These are phyloP conservation scores for Fusarium sarcochroum DNA, from an alignment of 2,329 filamentous ascomycete species.

Conservation along the genomic window DNA sequence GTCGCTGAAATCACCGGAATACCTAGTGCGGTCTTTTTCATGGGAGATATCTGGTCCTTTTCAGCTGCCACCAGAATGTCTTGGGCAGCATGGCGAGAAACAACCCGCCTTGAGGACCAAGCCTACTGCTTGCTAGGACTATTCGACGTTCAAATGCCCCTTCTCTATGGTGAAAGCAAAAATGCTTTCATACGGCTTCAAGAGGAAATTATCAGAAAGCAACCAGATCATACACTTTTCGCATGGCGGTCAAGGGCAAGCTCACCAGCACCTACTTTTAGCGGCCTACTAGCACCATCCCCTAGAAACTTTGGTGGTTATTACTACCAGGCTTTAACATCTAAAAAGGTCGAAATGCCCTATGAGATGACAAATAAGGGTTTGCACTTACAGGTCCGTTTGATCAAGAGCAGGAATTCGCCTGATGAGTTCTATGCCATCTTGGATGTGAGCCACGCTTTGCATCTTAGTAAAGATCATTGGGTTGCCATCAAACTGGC, in stretches of 20 bases:
- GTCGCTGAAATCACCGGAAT: conserved; percentile 46
- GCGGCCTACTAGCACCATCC: conserved; percentile 23
- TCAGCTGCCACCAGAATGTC: conserved; percentile 41
- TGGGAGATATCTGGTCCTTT: conserved; percentile 21
- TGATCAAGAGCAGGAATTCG: neutral
- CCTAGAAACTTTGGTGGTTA: neutral
- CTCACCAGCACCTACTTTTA: neutral
- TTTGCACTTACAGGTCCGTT: conserved; percentile 5
- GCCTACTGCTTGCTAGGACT: conserved; percentile 51
- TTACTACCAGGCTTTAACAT: neutral
- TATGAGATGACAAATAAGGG: conserved; percentile 30
- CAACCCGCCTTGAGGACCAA: conserved; percentile 47
- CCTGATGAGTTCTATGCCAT: conserved; percentile 16
- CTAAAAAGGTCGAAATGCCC: conserved; percentile 6
- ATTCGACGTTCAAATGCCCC: conserved; percentile 50
- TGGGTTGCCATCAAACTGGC: conserved; percentile 15
- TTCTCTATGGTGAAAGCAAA: conserved; percentile 49
- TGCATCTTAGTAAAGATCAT: neutral
- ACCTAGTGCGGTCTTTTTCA: conserved; percentile 21
- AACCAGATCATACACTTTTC: conserved; percentile 14
- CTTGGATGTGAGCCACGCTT: conserved; percentile 1
- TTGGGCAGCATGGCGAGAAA: conserved; percentile 47
- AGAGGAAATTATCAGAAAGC: conserved; percentile 41
- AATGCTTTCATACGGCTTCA: conserved; percentile 44
- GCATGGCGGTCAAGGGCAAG: conserved; percentile 4